Conservation (phyloP, 208 protist genomes). For the Trypanosoma brucei region DNA sequence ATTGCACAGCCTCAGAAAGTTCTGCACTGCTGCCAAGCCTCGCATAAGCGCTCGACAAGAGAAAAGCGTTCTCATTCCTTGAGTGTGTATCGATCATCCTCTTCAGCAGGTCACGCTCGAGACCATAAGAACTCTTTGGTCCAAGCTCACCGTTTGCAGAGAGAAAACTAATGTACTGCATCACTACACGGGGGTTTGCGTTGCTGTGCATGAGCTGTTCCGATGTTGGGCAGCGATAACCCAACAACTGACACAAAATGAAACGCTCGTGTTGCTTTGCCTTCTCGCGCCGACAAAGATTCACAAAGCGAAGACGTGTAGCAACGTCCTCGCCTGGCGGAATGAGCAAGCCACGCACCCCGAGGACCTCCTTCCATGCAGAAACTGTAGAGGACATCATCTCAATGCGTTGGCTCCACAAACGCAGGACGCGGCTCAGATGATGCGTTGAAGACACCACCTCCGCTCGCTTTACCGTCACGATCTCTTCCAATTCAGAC, state of each 20-base stretch:
- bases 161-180: constrained; percentile 83
- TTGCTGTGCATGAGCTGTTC: constrained; percentile 66
- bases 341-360: constrained; percentile 92
- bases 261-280: constrained; percentile 73
- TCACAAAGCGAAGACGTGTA: constrained; percentile 96
- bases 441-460: constrained; percentile 56
- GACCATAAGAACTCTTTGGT: constrained; percentile 47
- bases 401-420: constrained; percentile 91
- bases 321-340: constrained; percentile 89
- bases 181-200: constrained; percentile 73
- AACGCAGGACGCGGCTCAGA: constrained; percentile 73
- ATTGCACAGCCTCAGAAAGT: constrained; percentile 55
- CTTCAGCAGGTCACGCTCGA: constrained; percentile 72
- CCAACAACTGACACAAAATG: constrained; percentile 69
- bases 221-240: constrained; percentile 47
- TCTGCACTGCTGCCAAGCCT: constrained; percentile 60
- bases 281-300: constrained; percentile 88
- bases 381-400: constrained; percentile 92
- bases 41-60: constrained; percentile 67
- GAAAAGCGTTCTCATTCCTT: constrained; percentile 56
- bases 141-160: constrained; percentile 60
- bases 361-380: constrained; percentile 95
- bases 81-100: constrained; percentile 84
- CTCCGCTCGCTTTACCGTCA: constrained; percentile 76
- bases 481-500: constrained; percentile 97